Conservation (phyloP, 2,329 filamentous ascomycete genomes). For the Curvularia eragrostidis region DNA sequence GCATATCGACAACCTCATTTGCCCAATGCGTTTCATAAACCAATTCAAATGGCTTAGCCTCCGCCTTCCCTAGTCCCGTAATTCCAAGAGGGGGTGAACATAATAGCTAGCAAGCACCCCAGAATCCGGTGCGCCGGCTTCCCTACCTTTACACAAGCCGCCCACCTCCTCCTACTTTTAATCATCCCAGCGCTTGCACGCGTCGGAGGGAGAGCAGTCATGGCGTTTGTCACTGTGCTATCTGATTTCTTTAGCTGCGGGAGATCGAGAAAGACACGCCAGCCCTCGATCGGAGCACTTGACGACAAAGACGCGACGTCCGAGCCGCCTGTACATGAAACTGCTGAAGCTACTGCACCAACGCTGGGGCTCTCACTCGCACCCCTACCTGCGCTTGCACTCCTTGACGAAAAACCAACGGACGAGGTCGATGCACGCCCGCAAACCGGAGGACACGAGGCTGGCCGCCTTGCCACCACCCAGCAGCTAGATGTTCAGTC, state of each 20-base stretch:
- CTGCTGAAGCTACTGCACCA: slow-evolving; percentile 11
- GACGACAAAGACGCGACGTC: slow-evolving; percentile 10
- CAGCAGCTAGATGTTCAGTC: neutral
- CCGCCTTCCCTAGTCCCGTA: slow-evolving; percentile 3
- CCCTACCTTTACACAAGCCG: slow-evolving; percentile 8
- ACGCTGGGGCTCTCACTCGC: neutral
- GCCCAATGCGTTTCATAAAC: slow-evolving; percentile 14
- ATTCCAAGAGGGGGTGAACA: slow-evolving; percentile 7
- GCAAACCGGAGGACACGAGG: neutral
- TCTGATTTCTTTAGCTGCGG: slow-evolving; percentile 20
- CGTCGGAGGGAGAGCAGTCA: slow-evolving; percentile 15
- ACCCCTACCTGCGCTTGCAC: neutral
- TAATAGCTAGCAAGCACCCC: slow-evolving; percentile 11
- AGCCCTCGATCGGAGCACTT: slow-evolving; percentile 5
- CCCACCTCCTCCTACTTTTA: slow-evolving; percentile 7
- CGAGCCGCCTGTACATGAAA: slow-evolving; percentile 5
- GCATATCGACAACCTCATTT: slow-evolving; percentile 10
- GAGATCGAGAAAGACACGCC: slow-evolving; percentile 14
- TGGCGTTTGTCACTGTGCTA: slow-evolving; percentile 16
- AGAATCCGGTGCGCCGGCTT: slow-evolving; percentile 6
- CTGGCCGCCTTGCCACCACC: neutral
- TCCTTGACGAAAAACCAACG: slow-evolving; percentile 6
- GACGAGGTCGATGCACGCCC: neutral
- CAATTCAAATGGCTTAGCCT: slow-evolving; percentile 9
- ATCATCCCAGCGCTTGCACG: slow-evolving; percentile 6